Evolutionary conservation across 176 grass and related monocot species (phyloP).

Genomic region (Avena atlantica): DNA sequence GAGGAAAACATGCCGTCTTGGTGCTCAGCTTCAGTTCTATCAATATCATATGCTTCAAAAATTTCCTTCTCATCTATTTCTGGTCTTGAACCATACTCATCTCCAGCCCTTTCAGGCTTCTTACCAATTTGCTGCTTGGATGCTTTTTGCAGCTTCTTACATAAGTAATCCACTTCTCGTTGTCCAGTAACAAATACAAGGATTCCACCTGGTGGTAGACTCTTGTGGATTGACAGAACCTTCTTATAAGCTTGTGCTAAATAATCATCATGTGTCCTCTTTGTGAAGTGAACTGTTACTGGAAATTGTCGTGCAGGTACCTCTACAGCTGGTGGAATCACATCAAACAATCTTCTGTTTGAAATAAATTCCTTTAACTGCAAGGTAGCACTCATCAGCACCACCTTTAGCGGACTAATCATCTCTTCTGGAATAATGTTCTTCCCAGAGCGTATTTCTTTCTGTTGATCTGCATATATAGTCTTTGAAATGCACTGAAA

Average conservation of each 20-base stretch:
- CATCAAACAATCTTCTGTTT: conserved; percentile 85
- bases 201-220: conserved; percentile 83
- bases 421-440: conserved; percentile 62
- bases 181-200: conserved; percentile 98
- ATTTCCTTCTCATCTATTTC: conserved; percentile 78
- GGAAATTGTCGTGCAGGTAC: conserved; percentile 87
- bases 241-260: conserved; percentile 93
- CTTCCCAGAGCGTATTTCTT: conserved; percentile 57
- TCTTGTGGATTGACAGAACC: conserved; percentile 89
- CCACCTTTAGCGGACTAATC: conserved; percentile 79
- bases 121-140: conserved; percentile 53
- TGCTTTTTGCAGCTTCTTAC: conserved; percentile 70
- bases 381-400: conserved; percentile 98
- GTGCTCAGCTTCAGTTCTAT: conserved; percentile 53
- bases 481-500: conserved; percentile 49
- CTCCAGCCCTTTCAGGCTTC: conserved; percentile 46
- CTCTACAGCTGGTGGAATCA: conserved; percentile 74
- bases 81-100: conserved; percentile 42
- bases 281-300: conserved; percentile 89
- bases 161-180: conserved; percentile 89
- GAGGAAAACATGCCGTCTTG: conserved; percentile 67
- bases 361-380: conserved; percentile 85
- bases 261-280: conserved; percentile 86
- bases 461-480: conserved; percentile 69
- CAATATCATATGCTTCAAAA: conserved; percentile 91